A percentile compares a stretch with the other conserved stretches of the same genome.
Conservation (phyloP, 805 yeast genomes). For the Myxozyma neglecta region DNA sequence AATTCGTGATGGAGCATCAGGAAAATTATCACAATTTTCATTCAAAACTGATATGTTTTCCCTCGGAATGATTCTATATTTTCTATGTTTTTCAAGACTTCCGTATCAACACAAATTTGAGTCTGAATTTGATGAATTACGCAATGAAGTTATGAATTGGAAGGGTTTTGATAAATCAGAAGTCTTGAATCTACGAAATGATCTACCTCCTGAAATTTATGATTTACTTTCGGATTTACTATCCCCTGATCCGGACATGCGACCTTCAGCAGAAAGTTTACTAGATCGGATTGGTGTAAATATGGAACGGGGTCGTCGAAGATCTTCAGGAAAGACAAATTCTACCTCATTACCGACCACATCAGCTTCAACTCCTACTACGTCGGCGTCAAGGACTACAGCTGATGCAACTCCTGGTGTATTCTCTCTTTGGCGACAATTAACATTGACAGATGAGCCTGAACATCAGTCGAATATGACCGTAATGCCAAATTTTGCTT, state of each 20-base stretch:
- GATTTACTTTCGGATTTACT: slow-evolving; percentile 47
- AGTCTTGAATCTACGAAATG: slow-evolving; percentile 31
- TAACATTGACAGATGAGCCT: background rate
- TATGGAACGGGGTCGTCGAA: slow-evolving; percentile 2
- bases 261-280: slow-evolving; percentile 50
- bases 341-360: background rate
- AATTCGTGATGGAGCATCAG: slow-evolving; percentile 34
- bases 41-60: slow-evolving; percentile 78
- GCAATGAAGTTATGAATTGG: slow-evolving; percentile 41
- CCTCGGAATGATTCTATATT: slow-evolving; percentile 78
- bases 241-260: slow-evolving; percentile 39
- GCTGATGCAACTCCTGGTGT: background rate
- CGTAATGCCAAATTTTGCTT: background rate
- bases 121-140: slow-evolving; percentile 40
- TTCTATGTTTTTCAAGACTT: slow-evolving; percentile 65
- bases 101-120: slow-evolving; percentile 52
- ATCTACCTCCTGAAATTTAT: slow-evolving; percentile 39
- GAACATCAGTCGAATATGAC: background rate
- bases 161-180: slow-evolving; percentile 38
- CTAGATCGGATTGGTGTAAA: slow-evolving; percentile 37
- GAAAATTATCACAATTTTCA: slow-evolving; percentile 56
- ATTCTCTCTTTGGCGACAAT: slow-evolving; percentile 9
- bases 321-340: background rate
- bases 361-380: background rate
- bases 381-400: background rate